These are phyloP conservation scores for Zizania palustris DNA, from an alignment of 202 grass and related monocot species.

Conservation along the genomic window DNA sequence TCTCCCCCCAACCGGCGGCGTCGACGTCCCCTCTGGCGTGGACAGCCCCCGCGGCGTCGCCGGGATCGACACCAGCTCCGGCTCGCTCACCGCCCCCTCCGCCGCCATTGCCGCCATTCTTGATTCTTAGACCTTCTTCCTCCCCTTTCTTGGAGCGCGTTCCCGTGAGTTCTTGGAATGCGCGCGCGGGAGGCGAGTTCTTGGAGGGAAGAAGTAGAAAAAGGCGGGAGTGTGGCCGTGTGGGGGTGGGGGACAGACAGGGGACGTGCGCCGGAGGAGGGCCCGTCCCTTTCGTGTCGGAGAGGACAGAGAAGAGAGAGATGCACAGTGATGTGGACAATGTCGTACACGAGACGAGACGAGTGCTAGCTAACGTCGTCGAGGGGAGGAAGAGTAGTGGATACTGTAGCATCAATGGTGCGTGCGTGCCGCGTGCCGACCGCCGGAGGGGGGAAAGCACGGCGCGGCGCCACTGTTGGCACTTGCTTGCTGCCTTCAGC, in stretches of 20 bases:
- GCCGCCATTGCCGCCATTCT: neutral
- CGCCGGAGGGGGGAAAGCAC: neutral
- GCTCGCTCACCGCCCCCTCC: slow-evolving; percentile 34
- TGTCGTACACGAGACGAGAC: neutral
- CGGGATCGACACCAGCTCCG: slow-evolving; percentile 80
- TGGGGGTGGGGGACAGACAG: slow-evolving; percentile 11
- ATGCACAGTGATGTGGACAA: neutral
- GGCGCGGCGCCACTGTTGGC: neutral
- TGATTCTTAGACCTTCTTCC: neutral
- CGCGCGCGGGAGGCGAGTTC: neutral
- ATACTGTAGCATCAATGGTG: slow-evolving; percentile 20
- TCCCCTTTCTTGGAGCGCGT: neutral
- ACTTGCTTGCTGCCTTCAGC: slow-evolving; percentile 1
- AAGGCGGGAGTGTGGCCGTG: slow-evolving; percentile 16
- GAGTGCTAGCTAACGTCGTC: no score
- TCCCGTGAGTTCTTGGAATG: neutral
- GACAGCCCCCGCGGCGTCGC: slow-evolving; percentile 67
- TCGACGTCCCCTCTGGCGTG: slow-evolving; percentile 56
- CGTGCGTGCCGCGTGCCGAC: no score
- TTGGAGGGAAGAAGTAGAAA: slow-evolving; percentile 17
- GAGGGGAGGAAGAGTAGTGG: neutral
- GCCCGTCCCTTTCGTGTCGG: slow-evolving; percentile 34
- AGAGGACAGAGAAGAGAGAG: neutral
- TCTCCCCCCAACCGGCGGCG: slow-evolving; percentile 26
- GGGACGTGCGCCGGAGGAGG: slow-evolving; percentile 21